Evolutionary conservation across 2,329 filamentous ascomycete genomes (phyloP), one percentile per base, ranked within the genome.

Genomic region (Microascus cirrosus): DNA sequence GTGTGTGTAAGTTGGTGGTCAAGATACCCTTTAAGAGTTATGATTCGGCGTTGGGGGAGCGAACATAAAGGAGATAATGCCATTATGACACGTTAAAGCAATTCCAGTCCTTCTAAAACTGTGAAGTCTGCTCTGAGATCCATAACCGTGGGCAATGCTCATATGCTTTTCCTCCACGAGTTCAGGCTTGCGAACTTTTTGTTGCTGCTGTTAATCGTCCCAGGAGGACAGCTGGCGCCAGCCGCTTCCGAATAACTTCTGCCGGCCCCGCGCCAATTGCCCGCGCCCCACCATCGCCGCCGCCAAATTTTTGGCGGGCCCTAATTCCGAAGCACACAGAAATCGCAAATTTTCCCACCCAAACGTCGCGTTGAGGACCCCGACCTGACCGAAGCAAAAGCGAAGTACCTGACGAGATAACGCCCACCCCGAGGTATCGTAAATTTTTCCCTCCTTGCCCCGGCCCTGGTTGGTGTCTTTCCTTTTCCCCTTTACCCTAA

Each of bases 261-360:
- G 53, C 53, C 53, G 3, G 36, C 35, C 34, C 32, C 15, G 20
- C 45, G 54, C 32, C 55, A 57, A n/a, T 35, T 53, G 55, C 22
- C 22, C 7, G 22, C 48, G n/a, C 45, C 18, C 48, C 45, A 52
- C 15, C 55, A 36, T 25, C 48, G 12, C 10, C 48, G 8, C 15
- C 55, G 48, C 55, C 55, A 32, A 57, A 32, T 28, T 55, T 57
- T 57, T 53, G 45, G 55, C 48, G 55, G 55, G 55, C 55, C 55
- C 55, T 57, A 57, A 57, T 53, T 35, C 36, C 36, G 28, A 53
- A 51, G 55, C 55, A 57, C 55, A 57, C 55, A 57, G 55, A 57
- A 56, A 57, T 57, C 55, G n/a, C 55, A 57, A 57, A 53, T 57
- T 57, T 53, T 51, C 55, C 55, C 24, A 55, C 54, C 18, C 59